Evolutionary conservation across 2,329 filamentous ascomycete genomes (phyloP).

Genomic region (Talaromyces piceae): DNA sequence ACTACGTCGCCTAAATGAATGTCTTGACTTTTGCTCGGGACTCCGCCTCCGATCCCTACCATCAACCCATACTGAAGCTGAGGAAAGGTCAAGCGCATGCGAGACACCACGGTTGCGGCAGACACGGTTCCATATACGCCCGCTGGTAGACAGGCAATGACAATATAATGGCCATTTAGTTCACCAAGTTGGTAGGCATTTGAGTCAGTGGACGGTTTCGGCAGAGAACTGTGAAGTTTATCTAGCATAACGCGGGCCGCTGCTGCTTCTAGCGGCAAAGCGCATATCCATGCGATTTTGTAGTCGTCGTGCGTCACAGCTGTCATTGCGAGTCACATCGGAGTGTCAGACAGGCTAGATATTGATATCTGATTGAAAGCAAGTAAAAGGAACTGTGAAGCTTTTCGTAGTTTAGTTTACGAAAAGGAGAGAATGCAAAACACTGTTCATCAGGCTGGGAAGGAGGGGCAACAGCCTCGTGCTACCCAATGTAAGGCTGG

Average conservation of each 20-base stretch:
- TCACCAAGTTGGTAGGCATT: slow-evolving; percentile 1
- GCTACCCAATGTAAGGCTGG: neutral
- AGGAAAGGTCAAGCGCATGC: slow-evolving; percentile 11
- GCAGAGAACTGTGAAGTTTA: neutral
- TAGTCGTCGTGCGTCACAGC: neutral
- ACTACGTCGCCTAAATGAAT: slow-evolving; percentile 16
- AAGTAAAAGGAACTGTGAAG: slow-evolving; percentile 2
- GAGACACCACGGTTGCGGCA: slow-evolving; percentile 4
- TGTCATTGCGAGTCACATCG: neutral
- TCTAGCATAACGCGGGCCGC: neutral
- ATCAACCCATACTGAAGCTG: slow-evolving; percentile 9
- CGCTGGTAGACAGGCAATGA: slow-evolving; percentile 8
- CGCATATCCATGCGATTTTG: slow-evolving; percentile 1
- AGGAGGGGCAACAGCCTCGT: slow-evolving; percentile 2
- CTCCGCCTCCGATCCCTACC: slow-evolving; percentile 3
- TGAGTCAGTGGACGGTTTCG: neutral
- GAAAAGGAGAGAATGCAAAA: slow-evolving; percentile 1
- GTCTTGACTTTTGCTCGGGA: neutral
- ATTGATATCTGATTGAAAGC: slow-evolving; percentile 2
- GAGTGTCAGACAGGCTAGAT: neutral
- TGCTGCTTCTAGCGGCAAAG: neutral
- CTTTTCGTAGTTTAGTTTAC: no score
- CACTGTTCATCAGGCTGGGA: slow-evolving; percentile 3
- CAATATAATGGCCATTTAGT: slow-evolving; percentile 10
- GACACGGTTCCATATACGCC: neutral